Base-by-base conservation (phyloP, 106 monocot species). In the Xerophyta viscosa region DNA sequence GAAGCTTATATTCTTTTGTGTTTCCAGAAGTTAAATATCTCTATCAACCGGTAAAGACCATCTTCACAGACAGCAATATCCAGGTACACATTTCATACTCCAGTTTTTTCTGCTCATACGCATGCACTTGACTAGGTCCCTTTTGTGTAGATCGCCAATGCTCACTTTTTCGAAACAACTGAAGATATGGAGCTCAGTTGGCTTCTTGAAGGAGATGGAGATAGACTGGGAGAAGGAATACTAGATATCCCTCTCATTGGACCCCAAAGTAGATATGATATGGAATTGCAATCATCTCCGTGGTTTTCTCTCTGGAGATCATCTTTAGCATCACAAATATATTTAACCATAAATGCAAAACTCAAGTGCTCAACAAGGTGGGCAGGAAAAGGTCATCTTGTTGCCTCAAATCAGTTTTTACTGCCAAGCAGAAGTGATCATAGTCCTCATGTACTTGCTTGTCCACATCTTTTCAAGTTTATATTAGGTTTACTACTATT, bases 1-100 rank as follows among this genome's bases (percentile, higher is more conserved):
- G n/a, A n/a, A n/a, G n/a, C n/a, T n/a, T n/a, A n/a, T n/a, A n/a
- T n/a, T n/a, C 0, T 43, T 72, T 58, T 7, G 19, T 21, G 37
- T 39, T 84, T 85, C 52, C 81, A 98, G 96, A 98, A 66, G 86
- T 98, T 36, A 98, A 89, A 68, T 79, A 86, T 77, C 63, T 85
- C 30, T 86, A 98, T 74, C 96, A 89, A 53, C 96, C 89, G 23
- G 66, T 89, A 50, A 89, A 89, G 68, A 43, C 79, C 37, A 52
- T 41, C 41, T 54, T 82, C 9, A 33, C 55, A 24, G 82, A 71
- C 48, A 73, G 48, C 22, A 68, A 22, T 41, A 27, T 98, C 31
- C 67, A 82, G 96, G 89, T 86, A 86, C 27, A 31, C 11, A 21
- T 36, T 25, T 21, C 53, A 31, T 44, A 44, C 4, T 33, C 33